Conservation (phyloP, 495 filamentous ascomycete genomes). For the Penicillium coffeae region DNA sequence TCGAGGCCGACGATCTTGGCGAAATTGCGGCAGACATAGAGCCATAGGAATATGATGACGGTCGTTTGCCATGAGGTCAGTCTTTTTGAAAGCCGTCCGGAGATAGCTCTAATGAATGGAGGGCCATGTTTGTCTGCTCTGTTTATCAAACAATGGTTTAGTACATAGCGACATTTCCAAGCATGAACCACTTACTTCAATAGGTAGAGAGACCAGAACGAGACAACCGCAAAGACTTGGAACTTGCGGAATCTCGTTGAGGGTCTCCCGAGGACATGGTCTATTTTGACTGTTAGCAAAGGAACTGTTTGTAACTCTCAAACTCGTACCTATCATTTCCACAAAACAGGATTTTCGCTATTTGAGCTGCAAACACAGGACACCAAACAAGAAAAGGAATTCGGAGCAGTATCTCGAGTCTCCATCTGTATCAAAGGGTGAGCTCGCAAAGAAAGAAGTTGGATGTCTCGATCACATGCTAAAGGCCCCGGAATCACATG, state of each 20-base stretch:
- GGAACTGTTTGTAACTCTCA: background rate
- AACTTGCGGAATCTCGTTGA: conserved; percentile 87
- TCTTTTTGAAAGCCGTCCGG: conserved; percentile 59
- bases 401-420: no score
- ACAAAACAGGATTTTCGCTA: conserved; percentile 1
- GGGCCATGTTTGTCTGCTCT: conserved; percentile 89
- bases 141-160: background rate
- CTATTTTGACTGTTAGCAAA: conserved; percentile 31
- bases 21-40: conserved; percentile 89
- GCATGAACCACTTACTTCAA: conserved; percentile 59
- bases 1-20: conserved; percentile 88
- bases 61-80: conserved; percentile 88
- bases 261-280: conserved; percentile 89
- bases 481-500: conserved; percentile 27
- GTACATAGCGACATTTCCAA: background rate
- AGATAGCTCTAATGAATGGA: conserved; percentile 67
- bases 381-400: no score
- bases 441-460: no score
- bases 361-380: no score
- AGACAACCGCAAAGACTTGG: conserved; percentile 85
- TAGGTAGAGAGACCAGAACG: conserved; percentile 87
- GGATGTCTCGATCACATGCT: conserved; percentile 30
- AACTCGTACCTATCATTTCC: conserved; percentile 35
- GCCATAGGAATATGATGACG: conserved; percentile 81
- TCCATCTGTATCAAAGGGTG: no score